Evolutionary conservation across 805 yeast species (phyloP).

Genomic region (Monosporozyma unispora): DNA sequence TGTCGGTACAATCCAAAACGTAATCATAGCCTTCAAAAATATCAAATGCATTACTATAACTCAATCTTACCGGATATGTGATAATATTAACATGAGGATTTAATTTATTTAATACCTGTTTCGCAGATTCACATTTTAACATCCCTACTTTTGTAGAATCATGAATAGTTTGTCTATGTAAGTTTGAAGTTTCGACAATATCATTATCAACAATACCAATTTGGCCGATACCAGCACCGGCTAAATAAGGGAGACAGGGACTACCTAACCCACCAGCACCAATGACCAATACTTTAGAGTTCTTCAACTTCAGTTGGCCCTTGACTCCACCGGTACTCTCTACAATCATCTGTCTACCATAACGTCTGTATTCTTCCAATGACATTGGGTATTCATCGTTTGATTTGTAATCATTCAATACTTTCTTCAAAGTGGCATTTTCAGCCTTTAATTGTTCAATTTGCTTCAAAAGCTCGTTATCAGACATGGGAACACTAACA

Average conservation of each 20-base stretch:
- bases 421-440: slow-evolving; percentile 18
- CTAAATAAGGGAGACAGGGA: slow-evolving; percentile 76
- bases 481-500: background rate
- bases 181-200: slow-evolving; percentile 69
- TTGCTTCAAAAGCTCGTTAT: slow-evolving; percentile 13
- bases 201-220: slow-evolving; percentile 88
- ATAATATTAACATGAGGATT: slow-evolving; percentile 60
- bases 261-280: slow-evolving; percentile 98
- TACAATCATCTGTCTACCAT: slow-evolving; percentile 94
- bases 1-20: slow-evolving; percentile 89
- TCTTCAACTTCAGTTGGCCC: slow-evolving; percentile 53
- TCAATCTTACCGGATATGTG: slow-evolving; percentile 45
- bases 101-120: slow-evolving; percentile 37
- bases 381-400: slow-evolving; percentile 21
- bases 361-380: slow-evolving; percentile 65
- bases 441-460: slow-evolving; percentile 21
- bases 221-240: slow-evolving; percentile 80
- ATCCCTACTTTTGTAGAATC: slow-evolving; percentile 55
- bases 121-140: slow-evolving; percentile 76
- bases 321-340: slow-evolving; percentile 54
- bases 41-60: slow-evolving; percentile 49
- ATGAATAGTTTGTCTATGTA: slow-evolving; percentile 87
- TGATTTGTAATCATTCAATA: slow-evolving; percentile 5
- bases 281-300: slow-evolving; percentile 57
- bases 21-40: slow-evolving; percentile 61